Evolutionary conservation across 306 rosid species (phyloP).

Genomic region (Ochetophila trinervis): DNA sequence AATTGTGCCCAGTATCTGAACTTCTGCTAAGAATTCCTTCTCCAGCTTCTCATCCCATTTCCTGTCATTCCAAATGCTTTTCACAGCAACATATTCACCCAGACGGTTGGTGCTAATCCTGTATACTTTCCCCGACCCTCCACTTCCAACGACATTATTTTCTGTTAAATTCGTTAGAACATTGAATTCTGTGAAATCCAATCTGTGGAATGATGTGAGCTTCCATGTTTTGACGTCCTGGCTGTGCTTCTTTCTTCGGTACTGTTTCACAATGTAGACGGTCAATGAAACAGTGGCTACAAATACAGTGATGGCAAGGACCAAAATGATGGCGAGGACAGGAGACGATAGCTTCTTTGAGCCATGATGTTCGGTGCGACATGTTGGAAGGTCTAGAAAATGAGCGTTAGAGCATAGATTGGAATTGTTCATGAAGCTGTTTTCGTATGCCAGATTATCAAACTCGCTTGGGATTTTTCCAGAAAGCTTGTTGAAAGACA

Average conservation of each 20-base stretch:
- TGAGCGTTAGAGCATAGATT: conserved; percentile 46
- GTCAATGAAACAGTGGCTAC: conserved; percentile 29
- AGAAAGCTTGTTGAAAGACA: conserved; percentile 70
- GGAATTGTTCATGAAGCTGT: conserved; percentile 67
- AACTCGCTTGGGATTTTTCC: conserved; percentile 69
- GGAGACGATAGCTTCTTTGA: conserved; percentile 38
- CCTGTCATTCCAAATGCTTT: conserved; percentile 51
- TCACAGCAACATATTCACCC: conserved; percentile 64
- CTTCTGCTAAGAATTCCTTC: conserved; percentile 72
- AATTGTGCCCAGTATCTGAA: conserved; percentile 61
- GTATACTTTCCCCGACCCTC: conserved; percentile 87
- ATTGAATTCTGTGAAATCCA: conserved; percentile 50
- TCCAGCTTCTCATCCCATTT: conserved; percentile 48
- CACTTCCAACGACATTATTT: conserved; percentile 69
- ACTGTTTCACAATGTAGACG: conserved; percentile 26
- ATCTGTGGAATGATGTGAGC: conserved; percentile 73
- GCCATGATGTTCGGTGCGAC: conserved; percentile 30
- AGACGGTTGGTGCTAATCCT: conserved; percentile 44
- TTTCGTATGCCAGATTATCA: conserved; percentile 51
- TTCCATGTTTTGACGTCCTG: conserved; percentile 56
- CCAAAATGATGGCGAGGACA: conserved; percentile 42
- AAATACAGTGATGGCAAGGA: conserved; percentile 19
- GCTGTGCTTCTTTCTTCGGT: conserved; percentile 28
- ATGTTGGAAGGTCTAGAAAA: conserved; percentile 38
- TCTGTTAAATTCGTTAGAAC: conserved; percentile 57